These are phyloP conservation scores for Fusarium sp. DNA, from an alignment of 2,329 filamentous ascomycete genomes.

Conservation along the genomic window DNA sequence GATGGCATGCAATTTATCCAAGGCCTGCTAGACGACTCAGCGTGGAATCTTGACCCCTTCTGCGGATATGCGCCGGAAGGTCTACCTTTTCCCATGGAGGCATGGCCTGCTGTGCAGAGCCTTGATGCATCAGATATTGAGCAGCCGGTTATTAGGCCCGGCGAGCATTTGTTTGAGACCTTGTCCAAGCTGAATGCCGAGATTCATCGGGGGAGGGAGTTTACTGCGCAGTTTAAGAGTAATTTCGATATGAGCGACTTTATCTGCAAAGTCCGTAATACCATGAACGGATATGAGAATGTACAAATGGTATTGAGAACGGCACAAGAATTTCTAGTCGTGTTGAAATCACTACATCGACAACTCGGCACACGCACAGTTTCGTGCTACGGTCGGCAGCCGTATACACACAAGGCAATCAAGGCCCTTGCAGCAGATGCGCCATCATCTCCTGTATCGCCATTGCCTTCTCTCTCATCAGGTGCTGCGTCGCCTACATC, in stretches of 20 bases:
- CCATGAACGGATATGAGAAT: constrained; percentile 37
- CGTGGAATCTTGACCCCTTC: constrained; percentile 36
- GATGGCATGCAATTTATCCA: constrained; percentile 33
- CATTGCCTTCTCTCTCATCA: constrained; percentile 4
- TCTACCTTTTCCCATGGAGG: constrained; percentile 37
- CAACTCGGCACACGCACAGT: constrained; percentile 32
- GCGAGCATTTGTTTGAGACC: constrained; percentile 30
- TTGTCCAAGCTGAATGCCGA: constrained; percentile 41
- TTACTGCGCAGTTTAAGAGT: constrained; percentile 3
- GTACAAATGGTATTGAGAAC: constrained; percentile 36
- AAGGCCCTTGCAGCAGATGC: constrained; percentile 14
- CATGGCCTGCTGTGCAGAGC: constrained; percentile 31
- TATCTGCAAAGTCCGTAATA: constrained; percentile 20
- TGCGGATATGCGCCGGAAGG: constrained; percentile 11
- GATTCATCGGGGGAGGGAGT: constrained; percentile 32
- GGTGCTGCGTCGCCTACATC: background rate
- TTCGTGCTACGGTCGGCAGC: background rate
- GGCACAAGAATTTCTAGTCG: constrained; percentile 43
- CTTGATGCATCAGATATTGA: constrained; percentile 13
- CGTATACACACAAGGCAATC: constrained; percentile 15
- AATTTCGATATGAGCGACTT: constrained; percentile 24
- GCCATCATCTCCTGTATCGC: background rate
- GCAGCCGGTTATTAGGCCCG: constrained; percentile 15
- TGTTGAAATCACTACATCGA: constrained; percentile 42
- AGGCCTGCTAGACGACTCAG: constrained; percentile 24